These are phyloP conservation scores for Trichoderma gamsii DNA, from an alignment of 495 filamentous ascomycete genomes.

Conservation along the genomic window DNA sequence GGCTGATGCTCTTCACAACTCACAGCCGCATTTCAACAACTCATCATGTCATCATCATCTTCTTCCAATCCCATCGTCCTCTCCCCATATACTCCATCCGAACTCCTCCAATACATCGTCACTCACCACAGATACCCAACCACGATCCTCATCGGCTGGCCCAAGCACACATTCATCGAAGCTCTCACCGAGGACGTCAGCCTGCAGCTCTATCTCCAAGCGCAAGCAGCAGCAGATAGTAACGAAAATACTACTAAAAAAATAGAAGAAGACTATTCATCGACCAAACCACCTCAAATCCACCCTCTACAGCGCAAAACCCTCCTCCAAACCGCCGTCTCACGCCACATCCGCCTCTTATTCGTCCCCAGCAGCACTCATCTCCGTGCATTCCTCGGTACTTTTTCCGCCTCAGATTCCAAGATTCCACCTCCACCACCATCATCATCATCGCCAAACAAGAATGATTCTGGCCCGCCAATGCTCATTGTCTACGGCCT, in stretches of 20 bases:
- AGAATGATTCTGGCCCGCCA: constrained; percentile 3
- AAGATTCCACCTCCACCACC: constrained; percentile 24
- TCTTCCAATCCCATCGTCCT: constrained; percentile 35
- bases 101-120: constrained; percentile 61
- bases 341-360: constrained; percentile 58
- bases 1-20: background rate
- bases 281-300: background rate
- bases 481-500: constrained; percentile 61
- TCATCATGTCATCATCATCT: constrained; percentile 15
- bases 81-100: constrained; percentile 45
- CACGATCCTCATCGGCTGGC: constrained; percentile 65
- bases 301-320: constrained; percentile 51
- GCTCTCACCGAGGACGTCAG: constrained; percentile 33
- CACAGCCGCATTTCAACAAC: background rate
- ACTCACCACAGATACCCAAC: constrained; percentile 47
- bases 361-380: constrained; percentile 71
- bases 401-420: constrained; percentile 35
- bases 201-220: constrained; percentile 2
- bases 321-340: constrained; percentile 60
- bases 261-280: constrained; percentile 11
- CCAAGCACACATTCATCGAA: constrained; percentile 56
- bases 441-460: background rate
- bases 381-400: constrained; percentile 67
- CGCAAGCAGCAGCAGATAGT: constrained; percentile 7
- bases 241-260: background rate